These are phyloP conservation scores for Cercospora janseana DNA, from an alignment of 2,329 filamentous ascomycete species.

Conservation along the genomic window DNA sequence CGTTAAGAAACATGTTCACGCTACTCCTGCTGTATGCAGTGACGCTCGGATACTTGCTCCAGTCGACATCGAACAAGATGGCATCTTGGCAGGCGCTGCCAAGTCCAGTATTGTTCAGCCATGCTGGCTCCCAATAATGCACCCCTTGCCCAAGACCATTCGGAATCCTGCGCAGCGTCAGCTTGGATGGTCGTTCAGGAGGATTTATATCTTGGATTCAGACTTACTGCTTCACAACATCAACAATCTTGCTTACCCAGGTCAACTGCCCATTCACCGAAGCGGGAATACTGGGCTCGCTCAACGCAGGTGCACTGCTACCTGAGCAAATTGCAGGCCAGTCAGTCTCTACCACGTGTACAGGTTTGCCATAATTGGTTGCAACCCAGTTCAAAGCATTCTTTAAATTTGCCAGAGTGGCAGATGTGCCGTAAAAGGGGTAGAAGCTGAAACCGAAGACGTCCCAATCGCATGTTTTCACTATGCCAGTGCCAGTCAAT, in stretches of 20 bases:
- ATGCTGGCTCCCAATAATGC: constrained; percentile 37
- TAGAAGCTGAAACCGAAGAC: constrained; percentile 35
- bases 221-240: constrained; percentile 29
- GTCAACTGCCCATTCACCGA: constrained; percentile 32
- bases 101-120: constrained; percentile 36
- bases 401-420: constrained; percentile 34
- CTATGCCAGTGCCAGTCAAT: constrained; percentile 33
- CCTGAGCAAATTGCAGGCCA: constrained; percentile 35
- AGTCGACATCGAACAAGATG: constrained; percentile 34
- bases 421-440: constrained; percentile 37
- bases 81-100: constrained; percentile 34
- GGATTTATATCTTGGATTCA: neutral
- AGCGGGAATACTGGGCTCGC: constrained; percentile 34
- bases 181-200: neutral
- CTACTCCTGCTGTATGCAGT: constrained; percentile 30
- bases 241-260: constrained; percentile 33
- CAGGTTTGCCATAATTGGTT: constrained; percentile 34
- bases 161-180: constrained; percentile 24
- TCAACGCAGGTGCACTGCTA: constrained; percentile 31
- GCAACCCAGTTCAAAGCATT: constrained; percentile 31
- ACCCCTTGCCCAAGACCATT: constrained; percentile 35
- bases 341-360: constrained; percentile 38
- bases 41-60: constrained; percentile 31
- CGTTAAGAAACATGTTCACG: constrained; percentile 31
- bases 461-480: constrained; percentile 34